phyloP scores from a whole-genome alignment of 345 rosid genomes.

The Hibiscus syriacus region DNA sequence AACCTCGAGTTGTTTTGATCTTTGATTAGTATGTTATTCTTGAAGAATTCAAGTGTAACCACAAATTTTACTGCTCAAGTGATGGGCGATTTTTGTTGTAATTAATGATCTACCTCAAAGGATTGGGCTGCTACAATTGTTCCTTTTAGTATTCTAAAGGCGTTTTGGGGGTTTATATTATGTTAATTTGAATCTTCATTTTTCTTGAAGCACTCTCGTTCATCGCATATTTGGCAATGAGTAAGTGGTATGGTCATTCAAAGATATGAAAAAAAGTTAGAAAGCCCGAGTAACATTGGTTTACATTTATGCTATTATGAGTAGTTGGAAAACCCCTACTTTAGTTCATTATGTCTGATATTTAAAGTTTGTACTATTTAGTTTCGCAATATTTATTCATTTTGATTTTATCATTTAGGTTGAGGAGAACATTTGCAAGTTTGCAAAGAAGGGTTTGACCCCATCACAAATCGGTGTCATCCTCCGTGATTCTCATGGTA shows the following conservation, averaged over 20 bases:
- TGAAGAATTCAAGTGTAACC: neutral
- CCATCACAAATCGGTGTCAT: constrained; percentile 76
- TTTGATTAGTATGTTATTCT: neutral
- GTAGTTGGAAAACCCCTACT: neutral
- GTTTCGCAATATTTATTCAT: neutral
- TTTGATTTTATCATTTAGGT: constrained; percentile 18
- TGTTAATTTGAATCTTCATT: neutral
- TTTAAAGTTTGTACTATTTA: neutral
- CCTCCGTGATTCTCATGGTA: constrained; percentile 64
- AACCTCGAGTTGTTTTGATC: neutral
- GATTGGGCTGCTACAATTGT: neutral
- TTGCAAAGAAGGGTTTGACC: constrained; percentile 69
- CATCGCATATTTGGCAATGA: neutral
- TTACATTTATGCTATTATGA: neutral
- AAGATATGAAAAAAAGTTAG: neutral
- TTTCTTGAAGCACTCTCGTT: neutral
- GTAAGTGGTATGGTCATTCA: neutral
- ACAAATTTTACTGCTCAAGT: neutral
- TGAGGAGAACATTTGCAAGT: constrained; percentile 65
- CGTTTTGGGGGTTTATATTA: neutral
- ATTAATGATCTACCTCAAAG: neutral
- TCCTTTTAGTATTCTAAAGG: neutral
- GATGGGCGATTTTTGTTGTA: neutral
- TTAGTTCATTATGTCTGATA: constrained; percentile 14
- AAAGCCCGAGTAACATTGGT: neutral